These are phyloP conservation scores for Mayamaea pseudoterrestris DNA, from an alignment of 108 stramenopile genomes.

Conservation along the genomic window DNA sequence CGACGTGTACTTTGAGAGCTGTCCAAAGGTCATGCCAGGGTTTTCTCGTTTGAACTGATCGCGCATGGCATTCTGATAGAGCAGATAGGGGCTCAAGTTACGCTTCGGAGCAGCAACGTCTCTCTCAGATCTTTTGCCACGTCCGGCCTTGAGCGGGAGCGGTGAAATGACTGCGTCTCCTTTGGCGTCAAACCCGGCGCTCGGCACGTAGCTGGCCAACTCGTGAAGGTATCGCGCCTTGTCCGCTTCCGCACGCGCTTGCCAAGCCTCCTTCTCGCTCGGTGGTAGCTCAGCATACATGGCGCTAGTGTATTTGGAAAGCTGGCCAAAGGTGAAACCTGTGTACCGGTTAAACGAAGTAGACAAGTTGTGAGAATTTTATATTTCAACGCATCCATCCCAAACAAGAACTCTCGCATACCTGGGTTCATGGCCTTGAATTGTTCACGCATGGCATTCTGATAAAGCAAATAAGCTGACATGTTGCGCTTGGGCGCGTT, in stretches of 20 bases:
- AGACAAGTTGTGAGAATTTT: neutral
- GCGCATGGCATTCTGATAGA: conserved; percentile 83
- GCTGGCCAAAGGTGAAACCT: conserved; percentile 76
- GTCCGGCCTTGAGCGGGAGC: conserved; percentile 26
- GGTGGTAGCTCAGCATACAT: conserved; percentile 75
- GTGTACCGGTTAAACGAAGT: conserved; percentile 8
- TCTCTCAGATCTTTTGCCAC: conserved; percentile 43
- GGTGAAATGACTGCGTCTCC: conserved; percentile 60
- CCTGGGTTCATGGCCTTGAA: conserved; percentile 76
- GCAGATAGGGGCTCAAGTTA: conserved; percentile 77
- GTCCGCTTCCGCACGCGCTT: conserved; percentile 65
- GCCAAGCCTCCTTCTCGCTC: conserved; percentile 68
- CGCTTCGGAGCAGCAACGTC: conserved; percentile 87
- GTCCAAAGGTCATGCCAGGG: conserved; percentile 77
- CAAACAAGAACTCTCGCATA: too few species aligned
- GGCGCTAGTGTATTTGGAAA: conserved; percentile 75
- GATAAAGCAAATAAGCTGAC: conserved; percentile 70
- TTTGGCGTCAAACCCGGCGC: conserved; percentile 72
- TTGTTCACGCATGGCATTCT: conserved; percentile 70
- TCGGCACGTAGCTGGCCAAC: conserved; percentile 51
- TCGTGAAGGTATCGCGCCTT: conserved; percentile 76
- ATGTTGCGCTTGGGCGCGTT: conserved; percentile 79
- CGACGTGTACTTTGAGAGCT: conserved; percentile 82
- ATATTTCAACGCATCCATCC: neutral
- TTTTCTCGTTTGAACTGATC: conserved; percentile 72